These are phyloP conservation scores for Neurospora sublineolata DNA, from an alignment of 495 filamentous ascomycete species.

Conservation along the genomic window DNA sequence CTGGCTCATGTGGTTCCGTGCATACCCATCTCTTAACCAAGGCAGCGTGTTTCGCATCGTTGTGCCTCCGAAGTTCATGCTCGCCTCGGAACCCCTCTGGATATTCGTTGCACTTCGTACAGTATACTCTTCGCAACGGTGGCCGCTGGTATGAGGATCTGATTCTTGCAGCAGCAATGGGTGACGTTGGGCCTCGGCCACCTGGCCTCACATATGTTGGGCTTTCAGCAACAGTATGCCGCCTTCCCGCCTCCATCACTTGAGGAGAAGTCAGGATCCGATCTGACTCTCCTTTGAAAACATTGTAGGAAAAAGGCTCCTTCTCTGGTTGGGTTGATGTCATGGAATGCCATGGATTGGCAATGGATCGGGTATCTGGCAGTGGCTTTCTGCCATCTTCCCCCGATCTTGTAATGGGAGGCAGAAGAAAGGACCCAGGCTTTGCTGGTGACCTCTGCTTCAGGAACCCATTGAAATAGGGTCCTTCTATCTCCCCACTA, in stretches of 20 bases:
- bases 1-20: slow-evolving; percentile 29
- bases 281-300: slow-evolving; percentile 24
- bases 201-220: slow-evolving; percentile 30
- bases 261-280: slow-evolving; percentile 22
- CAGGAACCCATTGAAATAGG: slow-evolving; percentile 33
- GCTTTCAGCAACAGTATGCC: slow-evolving; percentile 38
- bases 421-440: slow-evolving; percentile 19
- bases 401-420: slow-evolving; percentile 17
- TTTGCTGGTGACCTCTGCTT: slow-evolving; percentile 28
- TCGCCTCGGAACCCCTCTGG: slow-evolving; percentile 88
- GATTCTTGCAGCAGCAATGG: slow-evolving; percentile 42
- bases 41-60: slow-evolving; percentile 64
- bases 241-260: slow-evolving; percentile 24
- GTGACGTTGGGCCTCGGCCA: slow-evolving; percentile 28
- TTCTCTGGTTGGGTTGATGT: slow-evolving; percentile 11
- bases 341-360: slow-evolving; percentile 25
- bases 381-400: slow-evolving; percentile 30
- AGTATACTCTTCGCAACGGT: slow-evolving; percentile 65
- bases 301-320: slow-evolving; percentile 13
- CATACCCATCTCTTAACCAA: slow-evolving; percentile 75
- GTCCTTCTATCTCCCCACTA: slow-evolving; percentile 30
- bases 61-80: slow-evolving; percentile 83
- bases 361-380: slow-evolving; percentile 29
- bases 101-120: slow-evolving; percentile 64
- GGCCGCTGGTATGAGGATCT: slow-evolving; percentile 64